Evolutionary conservation across 2,329 filamentous ascomycete species (phyloP).

Genomic region (Aspergillus bombycis): DNA sequence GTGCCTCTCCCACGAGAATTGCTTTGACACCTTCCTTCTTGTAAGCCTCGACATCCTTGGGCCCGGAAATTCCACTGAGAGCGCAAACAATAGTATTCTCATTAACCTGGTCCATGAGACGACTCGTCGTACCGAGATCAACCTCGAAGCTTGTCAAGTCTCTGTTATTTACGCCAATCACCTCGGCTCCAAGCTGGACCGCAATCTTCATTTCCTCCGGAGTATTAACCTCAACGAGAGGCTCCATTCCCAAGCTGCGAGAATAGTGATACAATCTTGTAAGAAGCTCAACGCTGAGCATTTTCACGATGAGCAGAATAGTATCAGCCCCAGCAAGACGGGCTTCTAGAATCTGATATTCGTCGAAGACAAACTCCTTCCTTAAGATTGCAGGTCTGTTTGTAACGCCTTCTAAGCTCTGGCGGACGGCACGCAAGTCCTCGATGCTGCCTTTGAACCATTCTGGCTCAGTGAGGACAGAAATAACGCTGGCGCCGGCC

Average conservation of each 20-base stretch:
- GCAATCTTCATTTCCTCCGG: slow-evolving; percentile 89
- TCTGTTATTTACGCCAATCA: slow-evolving; percentile 96
- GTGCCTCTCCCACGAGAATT: slow-evolving; percentile 89
- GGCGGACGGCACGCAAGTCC: slow-evolving; percentile 82
- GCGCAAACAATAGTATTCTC: slow-evolving; percentile 87
- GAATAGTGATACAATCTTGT: slow-evolving; percentile 86
- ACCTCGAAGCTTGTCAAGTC: slow-evolving; percentile 97
- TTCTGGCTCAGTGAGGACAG: slow-evolving; percentile 95
- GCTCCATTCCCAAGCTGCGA: slow-evolving; percentile 90
- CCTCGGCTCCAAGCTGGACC: slow-evolving; percentile 81
- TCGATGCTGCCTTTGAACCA: slow-evolving; percentile 99
- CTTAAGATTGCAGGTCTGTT: slow-evolving; percentile 89
- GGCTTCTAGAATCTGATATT: slow-evolving; percentile 97
- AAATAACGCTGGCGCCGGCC: slow-evolving; percentile 94
- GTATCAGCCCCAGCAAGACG: slow-evolving; percentile 92
- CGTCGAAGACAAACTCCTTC: slow-evolving; percentile 97
- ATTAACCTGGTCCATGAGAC: slow-evolving; percentile 83
- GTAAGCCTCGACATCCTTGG: slow-evolving; percentile 86
- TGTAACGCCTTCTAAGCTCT: slow-evolving; percentile 86
- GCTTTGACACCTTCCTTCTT: slow-evolving; percentile 88
- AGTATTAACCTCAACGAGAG: slow-evolving; percentile 94
- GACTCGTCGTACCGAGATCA: slow-evolving; percentile 87
- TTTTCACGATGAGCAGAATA: slow-evolving; percentile 95
- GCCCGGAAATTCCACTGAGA: slow-evolving; percentile 87
- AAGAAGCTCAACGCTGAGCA: slow-evolving; percentile 78